A percentile compares a stretch with the other conserved stretches of the same genome.
These are phyloP conservation scores for Paracoccidioides brasiliensis DNA, from an alignment of 2,329 filamentous ascomycete genomes.

Conservation along the genomic window DNA sequence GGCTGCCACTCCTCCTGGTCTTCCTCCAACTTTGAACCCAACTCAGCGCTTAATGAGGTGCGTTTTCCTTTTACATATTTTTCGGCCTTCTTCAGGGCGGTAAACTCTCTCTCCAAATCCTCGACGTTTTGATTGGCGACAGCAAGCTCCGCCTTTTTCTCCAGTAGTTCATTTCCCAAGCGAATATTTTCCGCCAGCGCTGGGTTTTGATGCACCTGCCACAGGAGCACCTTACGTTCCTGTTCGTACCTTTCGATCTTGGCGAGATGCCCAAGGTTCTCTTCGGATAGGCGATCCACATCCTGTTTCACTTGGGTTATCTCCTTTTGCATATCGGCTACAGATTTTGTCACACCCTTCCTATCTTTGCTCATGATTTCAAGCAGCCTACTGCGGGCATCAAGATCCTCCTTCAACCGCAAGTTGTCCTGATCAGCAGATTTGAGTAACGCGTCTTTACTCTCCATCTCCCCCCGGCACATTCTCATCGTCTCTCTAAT, in stretches of 20 bases:
- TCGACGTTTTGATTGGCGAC: conserved; percentile 1
- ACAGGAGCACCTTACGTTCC: conserved; percentile 1
- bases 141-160: conserved; percentile 1
- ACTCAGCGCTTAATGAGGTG: not conserved
- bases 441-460: not conserved
- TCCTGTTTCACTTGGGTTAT: not conserved
- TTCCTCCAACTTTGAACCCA: not conserved
- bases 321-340: not conserved
- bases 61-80: not conserved
- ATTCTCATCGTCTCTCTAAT: not conserved
- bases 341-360: not conserved
- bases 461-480: not conserved
- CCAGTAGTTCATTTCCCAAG: not conserved
- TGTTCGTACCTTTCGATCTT: conserved; percentile 1
- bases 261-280: conserved; percentile 2
- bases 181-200: conserved; percentile 2
- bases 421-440: not conserved
- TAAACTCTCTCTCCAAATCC: conserved; percentile 4
- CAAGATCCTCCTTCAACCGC: not conserved
- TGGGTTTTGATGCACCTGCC: conserved; percentile 1
- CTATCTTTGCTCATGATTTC: not conserved
- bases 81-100: not conserved
- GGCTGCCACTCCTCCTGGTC: not conserved
- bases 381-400: not conserved
- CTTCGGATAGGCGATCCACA: conserved; percentile 2